Percentiles rank a stretch among this genome's conserved stretches.
Evolutionary conservation across 2,329 filamentous ascomycete species (phyloP).

Genomic region (Fusarium ramigenum): DNA sequence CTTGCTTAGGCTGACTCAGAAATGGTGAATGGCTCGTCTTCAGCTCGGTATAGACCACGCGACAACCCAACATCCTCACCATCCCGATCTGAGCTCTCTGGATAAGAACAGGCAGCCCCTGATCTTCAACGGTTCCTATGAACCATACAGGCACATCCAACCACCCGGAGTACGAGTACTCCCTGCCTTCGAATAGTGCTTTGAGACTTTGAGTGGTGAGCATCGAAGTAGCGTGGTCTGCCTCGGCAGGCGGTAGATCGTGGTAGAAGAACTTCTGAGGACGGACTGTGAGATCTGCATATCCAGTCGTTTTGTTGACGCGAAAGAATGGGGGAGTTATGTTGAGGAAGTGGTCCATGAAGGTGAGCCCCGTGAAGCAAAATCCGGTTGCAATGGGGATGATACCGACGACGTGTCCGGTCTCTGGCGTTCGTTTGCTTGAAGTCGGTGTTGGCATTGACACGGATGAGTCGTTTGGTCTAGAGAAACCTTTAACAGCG

Average conservation of each 20-base stretch:
- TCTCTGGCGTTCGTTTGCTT: fast-evolving
- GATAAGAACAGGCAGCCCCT: not conserved
- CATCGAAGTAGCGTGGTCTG: not conserved
- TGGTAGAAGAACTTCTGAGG: not conserved
- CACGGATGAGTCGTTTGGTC: too few relatives aligned
- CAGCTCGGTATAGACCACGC: not conserved
- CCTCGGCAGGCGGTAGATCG: not conserved
- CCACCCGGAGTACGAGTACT: not conserved
- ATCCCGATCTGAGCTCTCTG: not conserved
- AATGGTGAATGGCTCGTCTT: not conserved
- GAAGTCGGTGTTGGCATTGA: fast-evolving
- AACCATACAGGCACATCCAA: not conserved
- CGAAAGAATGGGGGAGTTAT: not conserved
- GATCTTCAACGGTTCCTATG: not conserved
- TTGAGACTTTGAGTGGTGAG: conserved; percentile 1
- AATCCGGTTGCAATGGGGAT: not conserved
- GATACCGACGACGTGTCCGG: not conserved
- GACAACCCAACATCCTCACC: not conserved
- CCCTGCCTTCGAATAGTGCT: not conserved
- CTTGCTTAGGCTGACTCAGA: not conserved
- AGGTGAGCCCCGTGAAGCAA: not conserved
- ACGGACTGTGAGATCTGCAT: not conserved
- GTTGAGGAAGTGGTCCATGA: not conserved
- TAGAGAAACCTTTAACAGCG: not conserved
- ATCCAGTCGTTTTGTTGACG: not conserved